Evolutionary conservation across 2,329 filamentous ascomycete species (phyloP).

Genomic region (Nemania bipapillata): DNA sequence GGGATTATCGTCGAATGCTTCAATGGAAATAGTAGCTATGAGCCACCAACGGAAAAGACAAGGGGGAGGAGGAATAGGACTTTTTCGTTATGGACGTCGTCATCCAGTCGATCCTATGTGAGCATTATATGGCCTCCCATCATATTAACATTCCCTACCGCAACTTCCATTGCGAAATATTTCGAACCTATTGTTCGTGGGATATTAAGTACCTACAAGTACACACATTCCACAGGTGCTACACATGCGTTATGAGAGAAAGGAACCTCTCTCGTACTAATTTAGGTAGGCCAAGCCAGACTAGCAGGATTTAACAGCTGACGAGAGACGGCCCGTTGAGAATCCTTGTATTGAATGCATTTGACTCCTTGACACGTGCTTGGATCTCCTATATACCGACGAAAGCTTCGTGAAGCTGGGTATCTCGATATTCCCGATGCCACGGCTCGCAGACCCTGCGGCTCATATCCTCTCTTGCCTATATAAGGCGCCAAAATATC

Average conservation of each 20-base stretch:
- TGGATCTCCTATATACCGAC: constrained; percentile 26
- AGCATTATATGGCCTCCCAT: not conserved
- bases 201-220: constrained; percentile 13
- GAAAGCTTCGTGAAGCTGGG: constrained; percentile 32
- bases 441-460: constrained; percentile 26
- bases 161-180: not conserved
- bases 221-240: not conserved
- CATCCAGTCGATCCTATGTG: constrained; percentile 14
- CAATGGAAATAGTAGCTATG: constrained; percentile 6
- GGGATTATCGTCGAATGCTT: not conserved
- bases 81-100: constrained; percentile 12
- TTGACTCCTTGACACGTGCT: not conserved
- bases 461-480: constrained; percentile 24
- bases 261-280: not conserved
- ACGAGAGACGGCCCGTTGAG: not conserved
- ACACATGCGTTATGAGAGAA: not conserved
- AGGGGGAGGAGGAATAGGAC: constrained; percentile 21
- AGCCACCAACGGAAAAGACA: constrained; percentile 10
- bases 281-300: constrained; percentile 1
- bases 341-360: not conserved
- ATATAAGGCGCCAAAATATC: constrained; percentile 7
- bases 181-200: not conserved
- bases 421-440: constrained; percentile 28
- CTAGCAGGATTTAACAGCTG: not conserved
- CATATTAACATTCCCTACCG: not conserved